Percentiles rank a stretch among this genome's conserved stretches.
These are phyloP conservation scores for Cutaneotrichosporon mucoides DNA, from an alignment of 1,284 basidiomycete genomes.

Conservation along the genomic window DNA sequence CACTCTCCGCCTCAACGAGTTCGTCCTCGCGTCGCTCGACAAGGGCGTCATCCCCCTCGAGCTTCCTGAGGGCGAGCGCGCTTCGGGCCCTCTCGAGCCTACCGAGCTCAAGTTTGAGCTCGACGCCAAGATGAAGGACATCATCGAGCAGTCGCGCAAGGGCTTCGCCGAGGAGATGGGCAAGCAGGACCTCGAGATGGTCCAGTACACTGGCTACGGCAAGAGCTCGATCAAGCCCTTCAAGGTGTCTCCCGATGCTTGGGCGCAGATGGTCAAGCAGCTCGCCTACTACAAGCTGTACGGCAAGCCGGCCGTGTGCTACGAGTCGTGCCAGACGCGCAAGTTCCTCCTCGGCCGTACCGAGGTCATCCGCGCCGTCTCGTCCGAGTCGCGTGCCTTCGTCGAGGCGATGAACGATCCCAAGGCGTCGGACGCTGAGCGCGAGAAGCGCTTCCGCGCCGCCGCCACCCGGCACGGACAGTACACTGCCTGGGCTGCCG, in stretches of 20 bases:
- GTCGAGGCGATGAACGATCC: constrained; percentile 79
- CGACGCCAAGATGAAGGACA: constrained; percentile 53
- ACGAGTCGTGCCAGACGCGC: constrained; percentile 92
- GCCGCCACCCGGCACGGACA: constrained; percentile 79
- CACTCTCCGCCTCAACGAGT: constrained; percentile 93
- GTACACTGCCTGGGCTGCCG: constrained; percentile 86
- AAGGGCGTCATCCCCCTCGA: constrained; percentile 69
- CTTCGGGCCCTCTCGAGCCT: constrained; percentile 54
- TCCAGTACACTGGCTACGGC: constrained; percentile 89
- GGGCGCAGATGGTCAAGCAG: constrained; percentile 93
- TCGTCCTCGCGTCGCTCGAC: constrained; percentile 73
- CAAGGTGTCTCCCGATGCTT: constrained; percentile 88
- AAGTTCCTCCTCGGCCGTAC: constrained; percentile 89
- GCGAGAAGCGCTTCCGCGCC: constrained; percentile 67
- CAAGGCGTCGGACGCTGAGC: constrained; percentile 56
- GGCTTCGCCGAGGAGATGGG: constrained; percentile 74
- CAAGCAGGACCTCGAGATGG: constrained; percentile 75
- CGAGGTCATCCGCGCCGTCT: constrained; percentile 86
- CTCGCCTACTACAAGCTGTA: constrained; percentile 88
- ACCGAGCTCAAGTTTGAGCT: constrained; percentile 69
- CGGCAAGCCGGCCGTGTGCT: constrained; percentile 74
- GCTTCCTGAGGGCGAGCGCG: constrained; percentile 47
- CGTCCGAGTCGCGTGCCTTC: constrained; percentile 79
- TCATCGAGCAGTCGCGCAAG: constrained; percentile 56
- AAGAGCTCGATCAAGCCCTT: constrained; percentile 83